Percentiles rank a stretch among this genome's conserved stretches.
phyloP scores from a whole-genome alignment of 805 yeast genomes.

The Barnettozyma populi region DNA sequence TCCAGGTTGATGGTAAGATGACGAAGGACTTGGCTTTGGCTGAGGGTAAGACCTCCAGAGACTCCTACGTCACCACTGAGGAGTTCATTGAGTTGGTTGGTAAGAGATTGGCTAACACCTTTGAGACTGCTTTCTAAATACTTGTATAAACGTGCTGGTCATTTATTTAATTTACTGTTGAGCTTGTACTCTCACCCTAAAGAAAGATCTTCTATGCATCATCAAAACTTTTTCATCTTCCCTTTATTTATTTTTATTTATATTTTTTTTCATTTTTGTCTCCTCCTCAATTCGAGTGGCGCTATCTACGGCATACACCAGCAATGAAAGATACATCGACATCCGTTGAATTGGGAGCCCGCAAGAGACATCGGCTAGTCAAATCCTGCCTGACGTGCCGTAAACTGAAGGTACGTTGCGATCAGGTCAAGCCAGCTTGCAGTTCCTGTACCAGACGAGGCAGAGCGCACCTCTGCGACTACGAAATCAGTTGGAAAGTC shows the following conservation, averaged over 20 bases:
- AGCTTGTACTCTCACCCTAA: too few relatives aligned
- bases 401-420: slow-evolving; percentile 25
- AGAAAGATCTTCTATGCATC: too few relatives aligned
- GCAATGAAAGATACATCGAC: not conserved
- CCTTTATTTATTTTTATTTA: too few relatives aligned
- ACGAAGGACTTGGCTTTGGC: slow-evolving; percentile 79
- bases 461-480: slow-evolving; percentile 15
- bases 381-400: slow-evolving; percentile 25
- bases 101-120: slow-evolving; percentile 35
- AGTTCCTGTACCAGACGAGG: slow-evolving; percentile 17
- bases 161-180: not conserved
- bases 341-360: not conserved
- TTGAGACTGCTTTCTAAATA: slow-evolving; percentile 1
- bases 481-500: slow-evolving; percentile 21
- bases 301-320: not conserved
- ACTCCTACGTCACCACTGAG: slow-evolving; percentile 63
- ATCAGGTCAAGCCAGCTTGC: slow-evolving; percentile 22
- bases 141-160: slow-evolving; percentile 1
- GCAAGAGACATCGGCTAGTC: not conserved
- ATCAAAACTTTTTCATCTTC: too few relatives aligned
- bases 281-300: not conserved
- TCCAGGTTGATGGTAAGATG: slow-evolving; percentile 69
- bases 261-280: not conserved
- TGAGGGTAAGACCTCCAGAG: slow-evolving; percentile 54
- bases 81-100: slow-evolving; percentile 79